Evolutionary conservation across 192 early-diverging fungal species (phyloP), one percentile per base, ranked within the genome.

Genomic region (Rhizophagus clarus): DNA sequence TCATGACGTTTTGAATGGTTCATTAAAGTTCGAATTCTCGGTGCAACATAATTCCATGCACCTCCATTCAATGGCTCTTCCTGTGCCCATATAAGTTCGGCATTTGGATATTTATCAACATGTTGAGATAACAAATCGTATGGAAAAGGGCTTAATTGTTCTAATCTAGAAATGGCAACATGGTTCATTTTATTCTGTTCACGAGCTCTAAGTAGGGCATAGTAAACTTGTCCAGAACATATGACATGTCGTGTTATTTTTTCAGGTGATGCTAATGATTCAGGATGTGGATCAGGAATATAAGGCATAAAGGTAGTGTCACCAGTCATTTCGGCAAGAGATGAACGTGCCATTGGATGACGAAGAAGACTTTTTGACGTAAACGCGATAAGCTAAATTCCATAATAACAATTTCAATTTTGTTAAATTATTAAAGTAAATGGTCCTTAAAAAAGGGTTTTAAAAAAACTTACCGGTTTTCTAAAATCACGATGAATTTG

Each of bases 171-270:
- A 84, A 99, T 97, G 69, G 93, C 97, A 61, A 97, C 88, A 84
- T 98, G 85, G 76, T 90, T 85, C 73, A 98, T 86, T 82, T 96
- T 91, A 95, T 99, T 99, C 61, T 94, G 87, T 72, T 94, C 93
- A 80, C 96, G 93, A 22, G 98, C 96, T 83, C 90, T 90, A 77
- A 93, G 83, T 71, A 97, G 89, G 4, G 94, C 88, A 90, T 98
- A 99, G 91, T 99, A 99, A 61, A 99, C 97, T 85, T 99, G 97
- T 77, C 98, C 98, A 61, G 94, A 88, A 85, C 98, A 99, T 88
- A 99, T 90, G 81, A 99, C 91, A 81, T 98, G 92, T 40, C 94
- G 96, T 83, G 89, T 94, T 87, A 97, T 95, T 82, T 96, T 84
- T 84, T 97, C 94, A 31, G 94, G 93, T 20, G 89, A 88, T 28